Conservation (phyloP, 2,329 filamentous ascomycete genomes). For the Pestalotiopsis sp. region DNA sequence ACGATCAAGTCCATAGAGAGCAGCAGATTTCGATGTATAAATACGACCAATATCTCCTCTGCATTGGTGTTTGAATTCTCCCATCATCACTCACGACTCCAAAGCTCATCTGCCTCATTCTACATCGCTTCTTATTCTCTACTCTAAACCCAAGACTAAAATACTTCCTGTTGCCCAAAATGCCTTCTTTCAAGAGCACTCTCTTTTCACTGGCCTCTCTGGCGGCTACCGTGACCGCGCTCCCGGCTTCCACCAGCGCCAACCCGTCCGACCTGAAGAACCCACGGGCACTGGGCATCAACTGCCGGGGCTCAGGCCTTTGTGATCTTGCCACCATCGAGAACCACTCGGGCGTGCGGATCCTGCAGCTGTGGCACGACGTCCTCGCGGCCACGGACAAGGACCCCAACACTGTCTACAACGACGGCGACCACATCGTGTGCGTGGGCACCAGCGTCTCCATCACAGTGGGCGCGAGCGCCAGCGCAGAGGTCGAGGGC, state of each 20-base stretch:
- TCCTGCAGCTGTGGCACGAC: conserved; percentile 19
- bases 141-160: not conserved
- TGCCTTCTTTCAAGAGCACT: conserved; percentile 4
- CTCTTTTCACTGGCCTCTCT: not conserved
- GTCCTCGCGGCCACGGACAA: conserved; percentile 17
- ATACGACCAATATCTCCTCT: not conserved
- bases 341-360: conserved; percentile 13
- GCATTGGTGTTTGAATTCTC: not conserved
- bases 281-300: conserved; percentile 20
- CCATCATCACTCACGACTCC: not conserved
- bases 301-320: conserved; percentile 22
- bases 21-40: not conserved
- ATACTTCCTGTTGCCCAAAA: not conserved
- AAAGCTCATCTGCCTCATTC: not conserved
- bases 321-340: conserved; percentile 18
- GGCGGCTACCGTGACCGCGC: not conserved
- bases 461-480: conserved; percentile 17
- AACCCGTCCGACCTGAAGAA: conserved; percentile 15
- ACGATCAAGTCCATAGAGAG: not conserved
- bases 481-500: conserved; percentile 15
- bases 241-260: conserved; percentile 3
- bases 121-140: not conserved
- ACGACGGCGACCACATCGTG: conserved; percentile 21
- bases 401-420: conserved; percentile 17
- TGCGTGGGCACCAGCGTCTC: conserved; percentile 18